Evolutionary conservation across 257 asterid species (phyloP), one percentile per base, ranked within the genome.

Genomic region (Solanum sejunctum): DNA sequence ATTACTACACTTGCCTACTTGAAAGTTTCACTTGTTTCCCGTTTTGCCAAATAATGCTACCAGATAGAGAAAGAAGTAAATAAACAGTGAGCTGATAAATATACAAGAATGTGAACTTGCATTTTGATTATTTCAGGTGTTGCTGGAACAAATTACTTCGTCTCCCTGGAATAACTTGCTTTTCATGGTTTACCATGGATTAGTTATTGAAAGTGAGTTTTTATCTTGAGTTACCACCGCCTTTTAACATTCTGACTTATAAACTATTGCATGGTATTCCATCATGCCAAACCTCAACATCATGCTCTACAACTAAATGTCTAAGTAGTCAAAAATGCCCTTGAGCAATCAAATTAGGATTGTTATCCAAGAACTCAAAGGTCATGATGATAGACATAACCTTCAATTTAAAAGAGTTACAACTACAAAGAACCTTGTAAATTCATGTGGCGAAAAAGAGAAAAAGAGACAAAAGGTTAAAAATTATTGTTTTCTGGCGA

Each of bases 101-200:
- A 84, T 79, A 45, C 60, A 60, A 71, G 28, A 15, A 49, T 77
- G 82, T 51, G 63, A 77, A 51, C 47, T 51, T 51, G 63, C 43
- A 58, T 61, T 51, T 66, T 84, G 51, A 83, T 66, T 21, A 43
- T 92, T 90, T 87, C 97, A 97, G 99, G 99, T 97, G 87, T 87
- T 92, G 90, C 84, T 95, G 88, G 99, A 97, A 87, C 99, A 97
- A 88, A 87, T 95, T 78, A 95, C 98, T 7, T 72, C 88, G 81
- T 97, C 99, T 54, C 99, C 99, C 36, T 92, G 93, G 98, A 94
- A 97, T 93, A 97, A 97, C 93, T 47, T 97, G 87, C 82, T 95
- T 90, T 95, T 97, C 93, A 94, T 97, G 99, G 13, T 97, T 60
- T 97, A 95, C 91, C 95, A 92, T 63, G 99, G 99, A 4, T 82